Conservation (phyloP, 2,329 filamentous ascomycete species). For the Cladophialophora bantiana region DNA sequence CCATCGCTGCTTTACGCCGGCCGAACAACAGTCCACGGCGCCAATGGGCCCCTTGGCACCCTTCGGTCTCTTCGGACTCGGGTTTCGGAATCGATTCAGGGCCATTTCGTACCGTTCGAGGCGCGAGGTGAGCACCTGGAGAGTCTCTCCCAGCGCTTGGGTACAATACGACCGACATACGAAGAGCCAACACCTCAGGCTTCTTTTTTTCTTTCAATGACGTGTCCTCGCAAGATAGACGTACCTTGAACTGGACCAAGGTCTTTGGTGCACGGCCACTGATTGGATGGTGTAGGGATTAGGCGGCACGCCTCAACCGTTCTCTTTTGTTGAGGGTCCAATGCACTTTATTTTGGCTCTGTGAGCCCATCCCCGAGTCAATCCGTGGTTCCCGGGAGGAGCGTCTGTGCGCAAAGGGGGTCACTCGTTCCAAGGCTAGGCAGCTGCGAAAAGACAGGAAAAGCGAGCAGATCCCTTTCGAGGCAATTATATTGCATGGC, state of each 20-base stretch:
- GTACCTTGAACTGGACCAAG: background rate
- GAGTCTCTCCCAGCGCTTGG: background rate
- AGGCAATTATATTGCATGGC: background rate
- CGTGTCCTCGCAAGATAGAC: constrained; percentile 5
- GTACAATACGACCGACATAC: background rate
- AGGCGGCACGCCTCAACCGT: constrained; percentile 7
- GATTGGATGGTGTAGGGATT: constrained; percentile 4
- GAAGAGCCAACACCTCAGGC: background rate
- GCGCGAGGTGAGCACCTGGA: background rate
- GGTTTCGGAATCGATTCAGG: background rate
- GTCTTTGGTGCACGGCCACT: background rate
- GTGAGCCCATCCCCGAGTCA: constrained; percentile 3
- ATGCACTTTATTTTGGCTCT: background rate
- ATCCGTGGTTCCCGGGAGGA: background rate
- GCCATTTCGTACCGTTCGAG: background rate
- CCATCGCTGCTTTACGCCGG: constrained; percentile 1
- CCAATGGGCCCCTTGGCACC: background rate
- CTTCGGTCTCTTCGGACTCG: constrained; percentile 1
- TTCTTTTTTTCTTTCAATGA: background rate
- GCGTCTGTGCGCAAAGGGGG: background rate
- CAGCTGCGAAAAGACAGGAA: background rate
- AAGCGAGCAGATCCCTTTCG: constrained; percentile 3
- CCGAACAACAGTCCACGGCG: background rate
- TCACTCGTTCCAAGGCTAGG: background rate
- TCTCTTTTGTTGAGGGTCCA: background rate